Evolutionary conservation across 495 filamentous ascomycete species (phyloP).

Genomic region (Daldinia decipiens): DNA sequence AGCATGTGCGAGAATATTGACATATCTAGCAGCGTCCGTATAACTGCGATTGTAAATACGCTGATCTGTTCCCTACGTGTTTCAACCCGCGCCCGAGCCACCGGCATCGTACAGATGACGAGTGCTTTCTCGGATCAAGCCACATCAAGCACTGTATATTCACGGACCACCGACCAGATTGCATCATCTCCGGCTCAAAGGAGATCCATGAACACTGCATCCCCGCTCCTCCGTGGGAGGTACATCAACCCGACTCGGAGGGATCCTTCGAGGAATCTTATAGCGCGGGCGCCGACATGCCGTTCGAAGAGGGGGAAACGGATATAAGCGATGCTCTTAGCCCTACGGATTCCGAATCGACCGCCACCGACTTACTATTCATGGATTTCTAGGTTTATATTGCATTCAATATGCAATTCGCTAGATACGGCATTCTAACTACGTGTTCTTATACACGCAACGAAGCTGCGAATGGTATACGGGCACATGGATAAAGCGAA

Average conservation of each 20-base stretch:
- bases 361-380: not conserved
- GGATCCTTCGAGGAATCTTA: not conserved
- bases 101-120: conserved; percentile 29
- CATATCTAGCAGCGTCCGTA: conserved; percentile 12
- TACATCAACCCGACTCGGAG: not conserved
- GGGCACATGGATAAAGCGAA: not conserved
- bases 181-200: conserved; percentile 27
- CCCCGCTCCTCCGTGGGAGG: conserved; percentile 4
- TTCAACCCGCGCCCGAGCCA: conserved; percentile 33
- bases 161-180: conserved; percentile 29
- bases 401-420: too few relatives aligned
- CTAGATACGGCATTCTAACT: not conserved
- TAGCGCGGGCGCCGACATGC: not conserved
- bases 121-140: conserved; percentile 35
- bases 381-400: not conserved
- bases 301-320: not conserved
- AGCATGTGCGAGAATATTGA: conserved; percentile 7
- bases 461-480: not conserved
- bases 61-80: conserved; percentile 26
- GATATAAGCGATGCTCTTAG: not conserved
- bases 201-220: conserved; percentile 35
- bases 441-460: too few relatives aligned
- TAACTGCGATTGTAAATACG: conserved; percentile 33
- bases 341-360: conserved; percentile 4
- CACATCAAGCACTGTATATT: conserved; percentile 42